A percentile compares a stretch with the other conserved stretches of the same genome.
phyloP scores from a whole-genome alignment of 2,329 filamentous ascomycete species.

The Trichoderma breve region DNA sequence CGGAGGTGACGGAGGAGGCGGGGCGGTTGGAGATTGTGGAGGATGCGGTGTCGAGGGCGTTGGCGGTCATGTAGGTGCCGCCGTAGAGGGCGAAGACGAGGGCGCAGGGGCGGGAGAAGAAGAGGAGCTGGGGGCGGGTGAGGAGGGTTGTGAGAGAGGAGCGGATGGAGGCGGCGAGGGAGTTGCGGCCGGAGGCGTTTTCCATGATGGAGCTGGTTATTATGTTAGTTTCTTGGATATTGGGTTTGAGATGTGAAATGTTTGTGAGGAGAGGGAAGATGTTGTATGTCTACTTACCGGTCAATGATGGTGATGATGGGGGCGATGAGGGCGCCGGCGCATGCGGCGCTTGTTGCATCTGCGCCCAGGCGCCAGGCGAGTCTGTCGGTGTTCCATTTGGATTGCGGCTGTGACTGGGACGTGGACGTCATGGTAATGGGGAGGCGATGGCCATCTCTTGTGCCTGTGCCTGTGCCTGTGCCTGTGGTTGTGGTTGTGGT shows the following conservation, averaged over 20 bases:
- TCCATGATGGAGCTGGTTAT: conserved; percentile 68
- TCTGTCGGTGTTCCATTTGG: conserved; percentile 72
- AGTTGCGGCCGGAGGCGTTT: conserved; percentile 69
- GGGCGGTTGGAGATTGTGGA: conserved; percentile 60
- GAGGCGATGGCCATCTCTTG: neutral
- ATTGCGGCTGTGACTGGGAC: neutral
- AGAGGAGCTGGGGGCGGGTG: conserved; percentile 56
- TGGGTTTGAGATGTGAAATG: no score
- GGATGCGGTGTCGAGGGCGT: conserved; percentile 75
- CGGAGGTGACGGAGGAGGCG: conserved; percentile 65
- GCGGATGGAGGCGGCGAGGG: conserved; percentile 58
- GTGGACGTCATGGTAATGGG: neutral
- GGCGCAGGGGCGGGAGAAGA: conserved; percentile 65
- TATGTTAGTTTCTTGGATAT: neutral
- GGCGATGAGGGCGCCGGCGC: conserved; percentile 73
- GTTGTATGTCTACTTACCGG: conserved; percentile 50
- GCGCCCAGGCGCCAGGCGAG: conserved; percentile 64
- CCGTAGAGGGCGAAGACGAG: conserved; percentile 77
- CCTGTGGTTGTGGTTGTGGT: neutral
- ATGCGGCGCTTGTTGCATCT: conserved; percentile 67
- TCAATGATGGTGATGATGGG: conserved; percentile 87
- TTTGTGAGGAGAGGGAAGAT: no score
- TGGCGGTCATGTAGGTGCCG: conserved; percentile 86
- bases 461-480: neutral
- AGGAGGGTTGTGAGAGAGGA: conserved; percentile 57